phyloP scores from a whole-genome alignment of 306 rosid genomes.

The Astragalus glycyphyllos region DNA sequence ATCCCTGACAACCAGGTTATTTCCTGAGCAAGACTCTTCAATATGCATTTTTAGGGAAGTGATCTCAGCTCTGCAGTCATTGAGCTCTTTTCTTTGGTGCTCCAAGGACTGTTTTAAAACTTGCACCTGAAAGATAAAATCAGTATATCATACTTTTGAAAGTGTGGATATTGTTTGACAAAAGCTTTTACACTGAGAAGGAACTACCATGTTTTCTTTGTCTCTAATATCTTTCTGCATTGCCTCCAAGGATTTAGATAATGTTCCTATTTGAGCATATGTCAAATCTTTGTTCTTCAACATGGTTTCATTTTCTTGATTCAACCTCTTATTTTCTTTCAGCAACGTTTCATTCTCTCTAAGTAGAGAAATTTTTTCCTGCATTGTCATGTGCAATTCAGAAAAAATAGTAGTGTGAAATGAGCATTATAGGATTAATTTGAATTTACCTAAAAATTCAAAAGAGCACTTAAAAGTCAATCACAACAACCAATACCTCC shows the following conservation, averaged over 20 bases:
- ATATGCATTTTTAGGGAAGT: constrained; percentile 84
- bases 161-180: constrained; percentile 30
- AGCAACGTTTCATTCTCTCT: constrained; percentile 64
- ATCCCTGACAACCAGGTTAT: constrained; percentile 50
- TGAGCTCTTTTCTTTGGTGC: constrained; percentile 76
- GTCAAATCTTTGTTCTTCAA: constrained; percentile 72
- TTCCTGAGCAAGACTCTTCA: constrained; percentile 68
- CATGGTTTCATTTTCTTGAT: constrained; percentile 67
- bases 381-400: constrained; percentile 46
- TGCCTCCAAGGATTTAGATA: constrained; percentile 80
- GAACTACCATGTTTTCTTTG: constrained; percentile 77
- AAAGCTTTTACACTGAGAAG: constrained; percentile 43
- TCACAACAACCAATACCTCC: constrained; percentile 27
- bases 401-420: constrained; percentile 31
- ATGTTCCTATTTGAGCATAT: constrained; percentile 67
- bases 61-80: constrained; percentile 87
- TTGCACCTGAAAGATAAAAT: constrained; percentile 67
- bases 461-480: neutral
- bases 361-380: constrained; percentile 84
- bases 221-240: constrained; percentile 84
- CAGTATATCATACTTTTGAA: constrained; percentile 34
- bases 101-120: constrained; percentile 79
- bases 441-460: constrained; percentile 16
- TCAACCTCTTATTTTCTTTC: constrained; percentile 64
- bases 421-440: constrained; percentile 35